Percentiles rank a stretch among this genome's conserved stretches.
Conservation (phyloP, 306 rosid species). For the Dalbergia cochinchinensis region DNA sequence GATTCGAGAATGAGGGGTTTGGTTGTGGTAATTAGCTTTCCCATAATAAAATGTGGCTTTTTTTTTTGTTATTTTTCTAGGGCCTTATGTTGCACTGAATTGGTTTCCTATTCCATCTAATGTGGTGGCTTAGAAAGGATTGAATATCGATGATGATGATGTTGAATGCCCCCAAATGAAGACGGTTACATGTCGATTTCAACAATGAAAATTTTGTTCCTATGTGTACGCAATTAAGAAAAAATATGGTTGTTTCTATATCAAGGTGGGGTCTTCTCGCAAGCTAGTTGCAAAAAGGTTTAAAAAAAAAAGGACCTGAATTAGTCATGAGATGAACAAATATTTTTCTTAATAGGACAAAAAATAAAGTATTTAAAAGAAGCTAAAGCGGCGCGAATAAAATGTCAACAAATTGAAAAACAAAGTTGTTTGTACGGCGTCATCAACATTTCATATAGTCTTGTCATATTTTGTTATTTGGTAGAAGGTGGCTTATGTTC, state of each 20-base stretch:
- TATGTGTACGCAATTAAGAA: neutral
- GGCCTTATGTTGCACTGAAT: constrained; percentile 16
- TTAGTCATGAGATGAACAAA: neutral
- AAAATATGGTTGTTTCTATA: neutral
- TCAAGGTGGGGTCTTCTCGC: constrained; percentile 12
- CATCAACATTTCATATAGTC: neutral
- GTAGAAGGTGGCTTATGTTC: neutral
- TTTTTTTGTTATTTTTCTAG: neutral
- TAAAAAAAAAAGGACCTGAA: neutral
- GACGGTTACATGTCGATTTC: constrained; percentile 30
- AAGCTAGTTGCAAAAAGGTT: neutral
- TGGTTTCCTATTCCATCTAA: constrained; percentile 8
- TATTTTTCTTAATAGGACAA: too few species aligned
- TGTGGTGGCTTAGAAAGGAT: neutral
- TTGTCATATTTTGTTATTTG: neutral
- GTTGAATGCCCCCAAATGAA: constrained; percentile 2
- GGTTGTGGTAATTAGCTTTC: constrained; percentile 57
- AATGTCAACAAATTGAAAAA: neutral
- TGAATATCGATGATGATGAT: neutral
- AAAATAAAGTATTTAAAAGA: neutral
- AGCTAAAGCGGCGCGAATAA: neutral
- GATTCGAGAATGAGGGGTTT: constrained; percentile 79
- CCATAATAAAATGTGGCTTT: constrained; percentile 47
- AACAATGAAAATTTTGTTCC: neutral
- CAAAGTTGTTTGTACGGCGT: neutral